Evolutionary conservation across 768 basidiomycete genomes (phyloP).

Genomic region (Lentinula edodes): DNA sequence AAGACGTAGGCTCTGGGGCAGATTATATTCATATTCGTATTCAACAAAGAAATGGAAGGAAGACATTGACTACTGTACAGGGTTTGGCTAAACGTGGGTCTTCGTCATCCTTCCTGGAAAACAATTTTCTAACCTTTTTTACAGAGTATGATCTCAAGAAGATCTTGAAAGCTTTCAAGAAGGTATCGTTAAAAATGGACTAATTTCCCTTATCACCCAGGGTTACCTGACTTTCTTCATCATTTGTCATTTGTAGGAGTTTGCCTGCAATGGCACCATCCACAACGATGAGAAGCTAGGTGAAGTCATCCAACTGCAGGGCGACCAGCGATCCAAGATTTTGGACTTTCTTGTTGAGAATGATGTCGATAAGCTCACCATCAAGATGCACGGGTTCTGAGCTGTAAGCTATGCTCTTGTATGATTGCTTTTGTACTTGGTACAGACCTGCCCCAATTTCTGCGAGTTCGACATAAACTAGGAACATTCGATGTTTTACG

Average conservation of each 20-base stretch:
- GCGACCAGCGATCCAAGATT: slow-evolving; percentile 93
- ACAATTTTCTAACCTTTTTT: slow-evolving; percentile 2
- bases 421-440: not conserved
- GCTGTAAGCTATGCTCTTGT: not conserved
- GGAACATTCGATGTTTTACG: slow-evolving; percentile 7
- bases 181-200: slow-evolving; percentile 41
- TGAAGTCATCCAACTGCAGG: slow-evolving; percentile 96
- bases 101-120: slow-evolving; percentile 1
- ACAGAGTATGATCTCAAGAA: slow-evolving; percentile 97
- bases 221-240: slow-evolving; percentile 7
- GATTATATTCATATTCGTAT: slow-evolving; percentile 95
- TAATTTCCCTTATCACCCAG: slow-evolving; percentile 4
- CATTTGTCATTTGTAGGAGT: slow-evolving; percentile 54
- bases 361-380: slow-evolving; percentile 68
- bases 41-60: slow-evolving; percentile 98
- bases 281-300: slow-evolving; percentile 95
- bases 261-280: slow-evolving; percentile 97
- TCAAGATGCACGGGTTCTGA: slow-evolving; percentile 90
- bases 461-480: not conserved
- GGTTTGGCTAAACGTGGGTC: slow-evolving; percentile 83
- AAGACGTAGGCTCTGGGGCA: slow-evolving; percentile 76
- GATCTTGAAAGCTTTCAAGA: slow-evolving; percentile 98
- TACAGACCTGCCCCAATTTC: not conserved
- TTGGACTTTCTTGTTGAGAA: slow-evolving; percentile 81
- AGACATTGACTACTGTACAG: slow-evolving; percentile 96